Percentiles rank a stretch among this genome's conserved stretches.
Conservation (phyloP, 345 rosid genomes). For the Syzygium aromaticum region DNA sequence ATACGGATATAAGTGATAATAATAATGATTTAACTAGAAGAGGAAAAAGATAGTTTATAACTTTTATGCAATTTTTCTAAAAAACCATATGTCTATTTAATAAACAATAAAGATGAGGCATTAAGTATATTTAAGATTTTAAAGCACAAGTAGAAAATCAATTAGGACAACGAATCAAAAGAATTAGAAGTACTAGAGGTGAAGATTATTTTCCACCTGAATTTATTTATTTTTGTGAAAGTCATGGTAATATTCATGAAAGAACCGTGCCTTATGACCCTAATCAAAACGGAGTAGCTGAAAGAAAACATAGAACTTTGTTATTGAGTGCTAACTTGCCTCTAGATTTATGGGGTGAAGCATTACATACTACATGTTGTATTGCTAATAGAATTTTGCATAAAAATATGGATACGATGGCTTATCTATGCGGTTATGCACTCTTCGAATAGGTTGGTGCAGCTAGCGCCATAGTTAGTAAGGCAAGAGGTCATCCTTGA, state of each 20-base stretch:
- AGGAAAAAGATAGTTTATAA: neutral
- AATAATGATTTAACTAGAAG: neutral
- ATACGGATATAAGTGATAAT: neutral
- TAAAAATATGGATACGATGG: too few species aligned
- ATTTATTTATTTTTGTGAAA: neutral
- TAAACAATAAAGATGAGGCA: neutral
- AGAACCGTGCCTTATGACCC: neutral
- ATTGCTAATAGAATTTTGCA: neutral
- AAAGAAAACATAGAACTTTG: neutral
- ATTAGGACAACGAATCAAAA: rapidly evolving
- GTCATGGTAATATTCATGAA: neutral
- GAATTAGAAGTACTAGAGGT: neutral
- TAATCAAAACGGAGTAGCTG: neutral
- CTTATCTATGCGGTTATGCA: too few species aligned
- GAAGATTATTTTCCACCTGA: neutral
- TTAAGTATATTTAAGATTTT: neutral
- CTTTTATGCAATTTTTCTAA: neutral
- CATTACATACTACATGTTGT: neutral
- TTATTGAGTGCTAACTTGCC: neutral
- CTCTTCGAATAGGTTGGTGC: too few species aligned
- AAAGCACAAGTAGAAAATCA: neutral
- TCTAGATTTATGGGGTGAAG: neutral
- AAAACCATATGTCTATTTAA: neutral
- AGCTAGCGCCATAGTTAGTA: too few species aligned
- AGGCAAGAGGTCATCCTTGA: too few species aligned